Conservation (phyloP, 345 rosid species). For the Schrenkiella parvula region DNA sequence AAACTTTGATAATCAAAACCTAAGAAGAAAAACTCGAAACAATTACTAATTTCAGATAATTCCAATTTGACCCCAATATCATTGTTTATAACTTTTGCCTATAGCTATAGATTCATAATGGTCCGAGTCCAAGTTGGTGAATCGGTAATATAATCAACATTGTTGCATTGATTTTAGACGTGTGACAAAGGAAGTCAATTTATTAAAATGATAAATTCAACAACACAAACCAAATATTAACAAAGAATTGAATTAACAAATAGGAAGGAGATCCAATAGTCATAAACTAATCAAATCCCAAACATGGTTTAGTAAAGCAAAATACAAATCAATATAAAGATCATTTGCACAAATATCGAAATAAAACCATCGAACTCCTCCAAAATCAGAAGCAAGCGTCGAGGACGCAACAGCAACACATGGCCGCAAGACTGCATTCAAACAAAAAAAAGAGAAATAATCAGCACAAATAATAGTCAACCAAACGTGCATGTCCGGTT, state of each 20-base stretch:
- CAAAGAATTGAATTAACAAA: not conserved
- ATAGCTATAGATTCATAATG: not conserved
- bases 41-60: not conserved
- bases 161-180: not conserved
- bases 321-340: not conserved
- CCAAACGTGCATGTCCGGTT: not conserved
- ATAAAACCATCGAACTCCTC: not conserved
- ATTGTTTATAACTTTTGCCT: not conserved
- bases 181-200: not conserved
- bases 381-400: slow-evolving; percentile 31
- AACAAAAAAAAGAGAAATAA: not conserved
- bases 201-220: not conserved
- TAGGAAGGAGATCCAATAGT: not conserved
- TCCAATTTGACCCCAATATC: not conserved
- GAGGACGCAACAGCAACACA: slow-evolving; percentile 36
- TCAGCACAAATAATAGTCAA: not conserved
- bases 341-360: not conserved
- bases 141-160: not conserved
- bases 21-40: not conserved
- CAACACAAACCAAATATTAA: not conserved
- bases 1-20: not conserved
- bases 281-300: not conserved
- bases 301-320: not conserved
- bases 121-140: not conserved
- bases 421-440: slow-evolving; percentile 29